Evolutionary conservation across 2,329 filamentous ascomycete species (phyloP), one percentile per base, ranked within the genome.

Genomic region (Sclerotinia nivalis): DNA sequence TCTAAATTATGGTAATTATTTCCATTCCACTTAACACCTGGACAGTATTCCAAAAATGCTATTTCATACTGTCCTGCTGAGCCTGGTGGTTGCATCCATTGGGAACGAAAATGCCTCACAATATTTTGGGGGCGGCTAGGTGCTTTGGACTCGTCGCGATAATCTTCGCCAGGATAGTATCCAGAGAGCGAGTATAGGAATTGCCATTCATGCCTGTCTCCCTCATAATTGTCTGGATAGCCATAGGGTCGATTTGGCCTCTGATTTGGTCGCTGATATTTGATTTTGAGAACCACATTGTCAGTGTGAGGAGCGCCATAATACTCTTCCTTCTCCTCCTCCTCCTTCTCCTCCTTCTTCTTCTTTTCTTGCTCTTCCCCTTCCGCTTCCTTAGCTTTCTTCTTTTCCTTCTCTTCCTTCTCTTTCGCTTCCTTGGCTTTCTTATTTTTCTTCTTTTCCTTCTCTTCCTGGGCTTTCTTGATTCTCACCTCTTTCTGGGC

Each of bases 11-110:
- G 18, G 2, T n/a, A 40, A 15, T 2, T 9, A 4, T 1, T 52
- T 5, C 20, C 9, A 1, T 28, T 4, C 31, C 47, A 64, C 12
- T n/a, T 8, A 40, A 64, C 6, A 28, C 60, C 60, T 7, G 60
- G 60, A 22, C 60, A 64, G 50, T 40, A 64, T 52, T 64, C 60
- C 47, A 64, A 52, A 25, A 64, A 64, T 28, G 22, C 25, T 6
- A 64, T 6, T 18, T 12, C 22, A 62, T 62, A 25, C 31, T 13
- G 10, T 4, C 37, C n/a, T 10, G 2, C 3, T 34, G 8, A 8
- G 9, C 2, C 7, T 18, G 28, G 28, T 18, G 6, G 0, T 15
- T 5, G 22, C 22, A 64, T 9, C 18, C 12, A 0, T 52, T 64
- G 60, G 6, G 15, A 1, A 52, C 15, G 4, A 40, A 40, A 64